Conservation (phyloP, 176 grass and related monocot genomes). For the Luzula sylvatica region DNA sequence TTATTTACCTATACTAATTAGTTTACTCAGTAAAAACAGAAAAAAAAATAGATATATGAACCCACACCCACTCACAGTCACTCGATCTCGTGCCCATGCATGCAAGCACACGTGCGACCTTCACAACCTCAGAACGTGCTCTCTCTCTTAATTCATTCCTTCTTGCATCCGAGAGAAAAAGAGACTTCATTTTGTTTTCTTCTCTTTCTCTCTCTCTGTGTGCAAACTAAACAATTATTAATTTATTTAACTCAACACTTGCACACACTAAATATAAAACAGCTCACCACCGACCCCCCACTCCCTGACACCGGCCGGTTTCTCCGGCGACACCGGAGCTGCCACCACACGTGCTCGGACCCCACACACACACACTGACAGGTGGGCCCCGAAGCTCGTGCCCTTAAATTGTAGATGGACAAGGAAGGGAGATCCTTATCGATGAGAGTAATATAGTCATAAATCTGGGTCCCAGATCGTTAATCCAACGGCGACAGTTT, state of each 20-base stretch:
- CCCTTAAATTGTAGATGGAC: background rate
- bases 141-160: background rate
- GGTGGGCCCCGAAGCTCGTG: too few species aligned
- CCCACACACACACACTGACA: background rate
- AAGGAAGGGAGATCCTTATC: background rate
- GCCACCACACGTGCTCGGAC: conserved; percentile 37
- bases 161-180: background rate
- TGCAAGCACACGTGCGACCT: conserved; percentile 17
- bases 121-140: conserved; percentile 12
- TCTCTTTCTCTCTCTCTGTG: too few species aligned
- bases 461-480: conserved; percentile 5
- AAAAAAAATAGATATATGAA: too few species aligned
- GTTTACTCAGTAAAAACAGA: too few species aligned
- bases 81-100: background rate
- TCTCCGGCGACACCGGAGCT: conserved; percentile 36
- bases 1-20: too few species aligned
- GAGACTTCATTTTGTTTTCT: background rate
- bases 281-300: conserved; percentile 31
- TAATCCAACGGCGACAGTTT: conserved; percentile 25
- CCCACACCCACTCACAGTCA: too few species aligned
- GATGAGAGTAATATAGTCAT: background rate
- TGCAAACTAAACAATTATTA: too few species aligned
- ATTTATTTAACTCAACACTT: too few species aligned
- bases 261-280: background rate
- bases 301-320: conserved; percentile 34